Evolutionary conservation across 768 basidiomycete genomes (phyloP).

Genomic region (Tylopilus subfusipes): DNA sequence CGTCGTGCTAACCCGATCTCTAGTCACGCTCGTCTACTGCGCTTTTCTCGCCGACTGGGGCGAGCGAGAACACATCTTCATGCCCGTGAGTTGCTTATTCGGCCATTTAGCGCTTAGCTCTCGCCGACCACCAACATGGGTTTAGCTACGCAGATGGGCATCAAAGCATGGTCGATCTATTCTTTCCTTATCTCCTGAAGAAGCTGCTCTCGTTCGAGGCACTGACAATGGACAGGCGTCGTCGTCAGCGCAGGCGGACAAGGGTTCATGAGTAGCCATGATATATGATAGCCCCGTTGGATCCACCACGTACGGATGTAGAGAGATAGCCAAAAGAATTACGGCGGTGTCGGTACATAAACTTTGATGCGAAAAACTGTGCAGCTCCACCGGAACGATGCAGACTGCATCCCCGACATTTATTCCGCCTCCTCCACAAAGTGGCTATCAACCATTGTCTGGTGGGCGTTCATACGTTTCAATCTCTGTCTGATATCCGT

Average conservation of each 20-base stretch:
- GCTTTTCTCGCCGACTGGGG: slow-evolving; percentile 67
- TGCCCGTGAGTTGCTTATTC: slow-evolving; percentile 45
- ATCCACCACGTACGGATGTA: neutral
- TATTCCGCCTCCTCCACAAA: slow-evolving; percentile 37
- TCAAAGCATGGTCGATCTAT: slow-evolving; percentile 46
- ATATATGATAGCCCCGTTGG: neutral
- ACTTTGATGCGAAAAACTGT: slow-evolving; percentile 72
- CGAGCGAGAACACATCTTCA: slow-evolving; percentile 68
- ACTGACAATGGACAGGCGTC: slow-evolving; percentile 1
- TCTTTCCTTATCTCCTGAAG: slow-evolving; percentile 57
- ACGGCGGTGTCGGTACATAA: slow-evolving; percentile 30
- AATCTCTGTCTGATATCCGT: slow-evolving; percentile 13
- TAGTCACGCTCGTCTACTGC: slow-evolving; percentile 54
- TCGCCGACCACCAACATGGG: neutral
- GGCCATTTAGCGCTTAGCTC: neutral
- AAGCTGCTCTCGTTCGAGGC: slow-evolving; percentile 32
- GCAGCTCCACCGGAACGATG: slow-evolving; percentile 63
- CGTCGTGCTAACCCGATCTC: slow-evolving; percentile 1
- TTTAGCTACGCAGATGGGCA: slow-evolving; percentile 59
- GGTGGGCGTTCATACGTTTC: slow-evolving; percentile 29
- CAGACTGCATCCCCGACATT: slow-evolving; percentile 44
- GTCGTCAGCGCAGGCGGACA: slow-evolving; percentile 1
- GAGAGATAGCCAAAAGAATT: slow-evolving; percentile 1
- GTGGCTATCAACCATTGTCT: slow-evolving; percentile 34
- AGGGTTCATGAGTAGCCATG: neutral